Base-by-base conservation (phyloP, 2,329 filamentous ascomycete genomes). In the Colletotrichum kahawae region DNA sequence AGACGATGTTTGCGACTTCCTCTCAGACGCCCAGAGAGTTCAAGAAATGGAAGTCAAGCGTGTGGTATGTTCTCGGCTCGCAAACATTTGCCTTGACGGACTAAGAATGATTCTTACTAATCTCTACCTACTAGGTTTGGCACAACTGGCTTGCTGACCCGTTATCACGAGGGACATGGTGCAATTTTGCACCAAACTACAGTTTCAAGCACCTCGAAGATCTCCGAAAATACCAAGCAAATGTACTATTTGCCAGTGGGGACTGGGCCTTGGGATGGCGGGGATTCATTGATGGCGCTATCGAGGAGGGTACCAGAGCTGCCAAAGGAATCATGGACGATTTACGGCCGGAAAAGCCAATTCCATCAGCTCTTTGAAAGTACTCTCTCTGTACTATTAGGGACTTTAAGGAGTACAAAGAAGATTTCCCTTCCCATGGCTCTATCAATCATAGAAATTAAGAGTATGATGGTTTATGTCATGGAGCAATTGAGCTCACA, bases 1-100 rank as follows among this genome's bases (percentile, higher is more conserved):
- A 0, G 64, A 56, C 18, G 76, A 82, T 48, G 2, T 77, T 83
- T 10, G 85, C 85, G 21, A 85, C 87, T 56, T 83, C 88, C 5
- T 80, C 86, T 3, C 85, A 85, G 0, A 86, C 88, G 18, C 85
- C 64, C 69, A 82, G 13, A 79, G 81, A 4, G 77, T 85, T 78
- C 79, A 82, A 18, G 79, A 80, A 0, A 82, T 82, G 81, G 66
- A 81, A 4, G 77, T 82, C 7, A 48, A 48, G 38, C 38, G 12
- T n/a, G 38, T 48, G 38, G 18, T 48, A 48, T 12, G 38, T 48
- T 9, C 9, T 18, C 5, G n/a, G 12, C 7, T 8, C 38, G 38
- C 18, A 21, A 3, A n/a, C 12, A 21, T 7, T 13, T 12, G 43
- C 43, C n/a, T 7, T 51, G 38, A 9, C 18, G 9, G 9, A 48